Conservation (phyloP, 1,284 basidiomycete species). For the Moesziomyces sp. region DNA sequence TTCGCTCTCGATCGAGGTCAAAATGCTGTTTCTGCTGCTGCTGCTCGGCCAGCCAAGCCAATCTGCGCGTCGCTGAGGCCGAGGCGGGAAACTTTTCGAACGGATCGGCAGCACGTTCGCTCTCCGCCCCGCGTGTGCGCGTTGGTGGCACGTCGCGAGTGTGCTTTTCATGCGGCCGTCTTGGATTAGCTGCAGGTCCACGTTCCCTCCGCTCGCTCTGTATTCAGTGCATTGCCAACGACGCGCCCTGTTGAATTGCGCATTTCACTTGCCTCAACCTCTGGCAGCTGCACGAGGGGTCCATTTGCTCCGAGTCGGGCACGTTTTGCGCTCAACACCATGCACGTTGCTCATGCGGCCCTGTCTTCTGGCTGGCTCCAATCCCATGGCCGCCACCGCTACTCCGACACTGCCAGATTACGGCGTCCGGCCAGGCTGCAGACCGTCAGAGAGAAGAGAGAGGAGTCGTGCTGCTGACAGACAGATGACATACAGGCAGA, state of each 20-base stretch:
- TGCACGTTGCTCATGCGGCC: conserved; percentile 18
- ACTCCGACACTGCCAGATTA: too few species aligned
- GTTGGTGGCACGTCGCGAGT: not conserved
- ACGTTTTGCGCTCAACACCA: conserved; percentile 20
- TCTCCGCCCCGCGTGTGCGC: not conserved
- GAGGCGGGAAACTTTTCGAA: not conserved
- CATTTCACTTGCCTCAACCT: not conserved
- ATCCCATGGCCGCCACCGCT: too few species aligned
- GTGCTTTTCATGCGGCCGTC: conserved; percentile 1
- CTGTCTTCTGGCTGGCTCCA: not conserved
- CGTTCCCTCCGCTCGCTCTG: conserved; percentile 10
- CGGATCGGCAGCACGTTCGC: not conserved
- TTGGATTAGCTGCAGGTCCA: conserved; percentile 29
- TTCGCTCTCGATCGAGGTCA: too few species aligned
- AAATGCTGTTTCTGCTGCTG: not conserved
- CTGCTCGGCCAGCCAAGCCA: too few species aligned
- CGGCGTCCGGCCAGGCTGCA: too few species aligned
- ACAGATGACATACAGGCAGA: too few species aligned
- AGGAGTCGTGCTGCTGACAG: too few species aligned
- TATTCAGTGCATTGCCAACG: not conserved
- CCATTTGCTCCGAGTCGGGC: conserved; percentile 20
- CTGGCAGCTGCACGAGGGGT: conserved; percentile 24
- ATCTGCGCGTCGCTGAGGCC: not conserved
- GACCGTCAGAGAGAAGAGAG: too few species aligned
- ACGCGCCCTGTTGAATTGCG: not conserved